phyloP scores from a whole-genome alignment of 2,329 filamentous ascomycete species.

The Paecilomyces sp. region DNA sequence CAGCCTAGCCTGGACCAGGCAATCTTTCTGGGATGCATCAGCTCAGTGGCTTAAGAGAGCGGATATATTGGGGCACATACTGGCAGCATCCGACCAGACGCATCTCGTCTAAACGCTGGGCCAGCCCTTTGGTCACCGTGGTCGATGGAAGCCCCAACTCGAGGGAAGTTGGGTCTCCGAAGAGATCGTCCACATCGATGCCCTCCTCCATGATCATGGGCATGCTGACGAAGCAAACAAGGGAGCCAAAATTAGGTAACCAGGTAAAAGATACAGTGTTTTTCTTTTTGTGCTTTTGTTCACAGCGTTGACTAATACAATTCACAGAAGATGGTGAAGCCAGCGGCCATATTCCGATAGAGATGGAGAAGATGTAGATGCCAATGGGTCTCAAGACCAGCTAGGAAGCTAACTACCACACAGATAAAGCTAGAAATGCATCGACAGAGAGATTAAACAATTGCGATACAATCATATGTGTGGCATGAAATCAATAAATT shows the following conservation, averaged over 20 bases:
- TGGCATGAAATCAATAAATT: too few relatives aligned
- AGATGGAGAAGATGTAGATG: not conserved
- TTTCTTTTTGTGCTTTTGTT: not conserved
- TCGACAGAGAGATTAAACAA: not conserved
- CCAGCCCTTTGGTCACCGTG: conserved; percentile 57
- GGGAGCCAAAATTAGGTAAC: not conserved
- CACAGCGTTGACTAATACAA: not conserved
- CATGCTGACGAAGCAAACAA: conserved; percentile 24
- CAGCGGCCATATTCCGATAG: not conserved
- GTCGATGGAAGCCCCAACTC: conserved; percentile 52
- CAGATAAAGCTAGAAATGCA: not conserved
- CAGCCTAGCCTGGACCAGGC: conserved; percentile 85
- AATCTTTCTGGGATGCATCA: conserved; percentile 52
- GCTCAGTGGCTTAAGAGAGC: not conserved
- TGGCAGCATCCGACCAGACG: conserved; percentile 70
- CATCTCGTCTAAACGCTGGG: conserved; percentile 69
- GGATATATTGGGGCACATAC: conserved; percentile 41
- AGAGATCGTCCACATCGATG: conserved; percentile 65
- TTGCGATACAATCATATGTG: not conserved
- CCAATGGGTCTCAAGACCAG: not conserved
- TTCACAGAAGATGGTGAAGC: not conserved
- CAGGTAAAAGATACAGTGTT: not conserved
- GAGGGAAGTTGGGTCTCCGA: conserved; percentile 57
- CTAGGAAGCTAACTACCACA: not conserved
- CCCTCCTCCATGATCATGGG: conserved; percentile 51